phyloP scores from a whole-genome alignment of 805 yeast species.

The Metschnikowia aberdeeniae region DNA sequence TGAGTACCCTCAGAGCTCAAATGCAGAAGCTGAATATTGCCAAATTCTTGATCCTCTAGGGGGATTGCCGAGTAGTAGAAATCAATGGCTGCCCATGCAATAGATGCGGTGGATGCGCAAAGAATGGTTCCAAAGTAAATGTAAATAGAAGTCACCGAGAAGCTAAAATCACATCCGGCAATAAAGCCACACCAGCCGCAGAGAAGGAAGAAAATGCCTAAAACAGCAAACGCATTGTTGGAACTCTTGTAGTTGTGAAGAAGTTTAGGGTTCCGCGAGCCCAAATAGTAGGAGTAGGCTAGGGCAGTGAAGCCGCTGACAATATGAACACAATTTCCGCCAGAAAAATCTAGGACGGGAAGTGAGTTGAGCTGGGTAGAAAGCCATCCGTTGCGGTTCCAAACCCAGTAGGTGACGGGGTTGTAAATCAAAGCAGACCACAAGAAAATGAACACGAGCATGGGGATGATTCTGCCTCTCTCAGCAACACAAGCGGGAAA shows the following conservation, averaged over 20 bases:
- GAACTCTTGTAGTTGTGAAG: slow-evolving; percentile 34
- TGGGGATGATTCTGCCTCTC: slow-evolving; percentile 39
- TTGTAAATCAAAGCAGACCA: slow-evolving; percentile 41
- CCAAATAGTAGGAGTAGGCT: slow-evolving; percentile 40
- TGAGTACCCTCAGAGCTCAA: background rate
- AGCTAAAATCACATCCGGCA: slow-evolving; percentile 41
- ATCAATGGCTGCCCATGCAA: slow-evolving; percentile 37
- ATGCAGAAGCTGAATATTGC: slow-evolving; percentile 4
- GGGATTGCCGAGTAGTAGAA: slow-evolving; percentile 38
- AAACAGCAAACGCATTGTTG: slow-evolving; percentile 29
- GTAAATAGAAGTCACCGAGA: slow-evolving; percentile 28
- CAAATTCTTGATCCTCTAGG: slow-evolving; percentile 21
- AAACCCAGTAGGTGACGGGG: slow-evolving; percentile 44
- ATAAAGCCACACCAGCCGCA: slow-evolving; percentile 43
- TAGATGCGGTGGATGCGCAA: slow-evolving; percentile 32
- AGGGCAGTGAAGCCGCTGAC: slow-evolving; percentile 44
- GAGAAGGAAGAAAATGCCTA: slow-evolving; percentile 24
- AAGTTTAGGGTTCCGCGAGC: slow-evolving; percentile 39
- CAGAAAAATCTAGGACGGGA: slow-evolving; percentile 44
- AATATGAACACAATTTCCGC: slow-evolving; percentile 42
- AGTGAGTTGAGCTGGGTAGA: slow-evolving; percentile 27
- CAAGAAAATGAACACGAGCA: slow-evolving; percentile 35
- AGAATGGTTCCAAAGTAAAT: slow-evolving; percentile 32
- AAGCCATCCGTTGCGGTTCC: slow-evolving; percentile 43
- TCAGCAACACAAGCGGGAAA: slow-evolving; percentile 44